phyloP scores from a whole-genome alignment of 2,329 filamentous ascomycete species.

The Cadophora sp. region DNA sequence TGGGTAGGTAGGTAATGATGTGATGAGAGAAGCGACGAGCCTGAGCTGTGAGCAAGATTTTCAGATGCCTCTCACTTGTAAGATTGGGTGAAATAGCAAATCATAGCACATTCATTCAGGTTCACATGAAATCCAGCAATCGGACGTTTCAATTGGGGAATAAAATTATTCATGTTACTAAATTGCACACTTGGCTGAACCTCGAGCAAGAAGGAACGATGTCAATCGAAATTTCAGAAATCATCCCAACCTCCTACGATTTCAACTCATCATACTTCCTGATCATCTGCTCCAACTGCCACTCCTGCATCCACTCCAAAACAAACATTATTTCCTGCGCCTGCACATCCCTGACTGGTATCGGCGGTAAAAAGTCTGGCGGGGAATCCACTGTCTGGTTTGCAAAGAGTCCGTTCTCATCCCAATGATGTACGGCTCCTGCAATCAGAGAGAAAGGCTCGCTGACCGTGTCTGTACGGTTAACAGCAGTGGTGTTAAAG shows the following conservation, averaged over 20 bases:
- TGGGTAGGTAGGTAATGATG: too few relatives aligned
- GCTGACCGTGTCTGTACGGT: slow-evolving; percentile 63
- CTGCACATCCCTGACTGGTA: slow-evolving; percentile 65
- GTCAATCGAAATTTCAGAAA: too few relatives aligned
- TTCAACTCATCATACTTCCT: slow-evolving; percentile 11
- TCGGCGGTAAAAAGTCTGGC: slow-evolving; percentile 59
- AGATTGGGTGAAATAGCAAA: too few relatives aligned
- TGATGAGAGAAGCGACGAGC: too few relatives aligned
- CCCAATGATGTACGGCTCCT: slow-evolving; percentile 83
- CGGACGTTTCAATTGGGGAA: neutral
- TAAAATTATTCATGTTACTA: neutral
- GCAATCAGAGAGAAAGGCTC: slow-evolving; percentile 78
- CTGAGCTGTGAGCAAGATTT: too few relatives aligned
- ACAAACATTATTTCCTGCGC: slow-evolving; percentile 66
- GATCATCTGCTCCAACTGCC: slow-evolving; percentile 43
- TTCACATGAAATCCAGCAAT: too few relatives aligned
- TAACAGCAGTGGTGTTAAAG: slow-evolving; percentile 53
- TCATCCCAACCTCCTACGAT: neutral
- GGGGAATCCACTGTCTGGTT: slow-evolving; percentile 54
- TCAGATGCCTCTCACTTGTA: too few relatives aligned
- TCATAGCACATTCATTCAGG: too few relatives aligned
- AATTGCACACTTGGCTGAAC: neutral
- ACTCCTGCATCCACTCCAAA: slow-evolving; percentile 70
- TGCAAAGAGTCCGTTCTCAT: slow-evolving; percentile 71
- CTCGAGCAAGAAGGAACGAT: too few relatives aligned